A percentile compares a stretch with the other conserved stretches of the same genome.
These are phyloP conservation scores for Chytriomyces sp. DNA, from an alignment of 192 early-diverging fungal species.

Conservation along the genomic window DNA sequence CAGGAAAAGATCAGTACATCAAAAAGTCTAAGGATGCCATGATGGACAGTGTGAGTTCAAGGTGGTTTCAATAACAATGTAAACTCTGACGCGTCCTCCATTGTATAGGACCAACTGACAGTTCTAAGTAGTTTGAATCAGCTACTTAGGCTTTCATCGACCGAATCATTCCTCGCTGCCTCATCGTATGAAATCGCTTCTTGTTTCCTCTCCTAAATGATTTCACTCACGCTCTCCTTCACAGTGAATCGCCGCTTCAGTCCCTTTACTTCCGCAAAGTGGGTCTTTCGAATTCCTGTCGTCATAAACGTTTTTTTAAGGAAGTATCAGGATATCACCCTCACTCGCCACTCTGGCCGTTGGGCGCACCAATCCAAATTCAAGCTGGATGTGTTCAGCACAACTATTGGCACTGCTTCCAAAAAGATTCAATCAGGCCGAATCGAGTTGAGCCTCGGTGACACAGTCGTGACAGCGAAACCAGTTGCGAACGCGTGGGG, in stretches of 20 bases:
- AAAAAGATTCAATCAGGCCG: neutral
- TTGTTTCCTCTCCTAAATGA: neutral
- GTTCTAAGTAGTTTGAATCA: slow-evolving; percentile 8
- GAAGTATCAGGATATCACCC: slow-evolving; percentile 9
- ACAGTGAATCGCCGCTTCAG: neutral
- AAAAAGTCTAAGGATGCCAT: slow-evolving; percentile 14
- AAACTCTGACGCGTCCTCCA: neutral
- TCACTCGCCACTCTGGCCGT: neutral
- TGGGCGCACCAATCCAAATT: slow-evolving; percentile 4
- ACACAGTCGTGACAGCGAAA: neutral
- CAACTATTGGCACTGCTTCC: neutral
- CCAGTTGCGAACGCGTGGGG: neutral
- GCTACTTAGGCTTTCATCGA: neutral
- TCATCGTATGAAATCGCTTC: neutral
- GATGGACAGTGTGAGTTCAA: slow-evolving; percentile 13
- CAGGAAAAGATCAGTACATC: slow-evolving; percentile 12
- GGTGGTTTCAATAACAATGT: neutral
- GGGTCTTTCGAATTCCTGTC: neutral
- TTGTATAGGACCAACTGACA: neutral
- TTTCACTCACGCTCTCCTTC: neutral
- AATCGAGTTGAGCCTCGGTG: neutral
- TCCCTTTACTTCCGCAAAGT: slow-evolving; percentile 13
- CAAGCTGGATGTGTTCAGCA: slow-evolving; percentile 9
- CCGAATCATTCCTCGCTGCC: neutral
- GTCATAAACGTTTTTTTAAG: neutral